These are phyloP conservation scores for Trichoderma brevicompactum DNA, from an alignment of 2,329 filamentous ascomycete species.

Conservation along the genomic window DNA sequence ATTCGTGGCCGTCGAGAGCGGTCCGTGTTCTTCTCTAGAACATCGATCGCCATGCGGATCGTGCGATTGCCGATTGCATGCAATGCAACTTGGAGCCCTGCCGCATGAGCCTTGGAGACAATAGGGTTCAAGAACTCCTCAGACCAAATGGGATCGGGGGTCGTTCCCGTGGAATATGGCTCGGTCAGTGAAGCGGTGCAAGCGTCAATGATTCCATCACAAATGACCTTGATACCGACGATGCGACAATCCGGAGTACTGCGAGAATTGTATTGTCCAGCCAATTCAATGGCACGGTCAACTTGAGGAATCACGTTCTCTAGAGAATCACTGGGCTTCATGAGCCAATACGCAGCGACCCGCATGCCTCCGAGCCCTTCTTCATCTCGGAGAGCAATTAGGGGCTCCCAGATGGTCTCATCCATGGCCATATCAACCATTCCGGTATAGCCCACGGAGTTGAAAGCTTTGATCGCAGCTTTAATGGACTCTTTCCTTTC, in stretches of 20 bases:
- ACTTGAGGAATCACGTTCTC: conserved; percentile 52
- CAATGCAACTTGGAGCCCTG: conserved; percentile 63
- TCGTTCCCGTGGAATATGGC: conserved; percentile 57
- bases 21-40: conserved; percentile 50
- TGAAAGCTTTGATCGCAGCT: conserved; percentile 56
- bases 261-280: conserved; percentile 41
- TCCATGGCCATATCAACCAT: conserved; percentile 67
- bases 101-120: conserved; percentile 56
- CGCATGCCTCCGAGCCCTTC: conserved; percentile 45
- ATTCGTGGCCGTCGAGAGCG: conserved; percentile 61
- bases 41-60: conserved; percentile 61
- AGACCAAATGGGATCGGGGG: conserved; percentile 59
- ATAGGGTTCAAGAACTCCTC: conserved; percentile 56
- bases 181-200: conserved; percentile 65
- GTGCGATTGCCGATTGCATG: conserved; percentile 69
- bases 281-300: conserved; percentile 53
- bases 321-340: conserved; percentile 51
- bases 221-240: conserved; percentile 67
- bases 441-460: conserved; percentile 58
- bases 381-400: conserved; percentile 50
- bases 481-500: conserved; percentile 54
- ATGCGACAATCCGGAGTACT: conserved; percentile 51
- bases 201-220: conserved; percentile 67
- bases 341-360: conserved; percentile 61
- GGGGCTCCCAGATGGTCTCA: conserved; percentile 57